A percentile compares a stretch with the other conserved stretches of the same genome.
These are phyloP conservation scores for Leishmania gerbilli DNA, from an alignment of 208 protist species.

Conservation along the genomic window DNA sequence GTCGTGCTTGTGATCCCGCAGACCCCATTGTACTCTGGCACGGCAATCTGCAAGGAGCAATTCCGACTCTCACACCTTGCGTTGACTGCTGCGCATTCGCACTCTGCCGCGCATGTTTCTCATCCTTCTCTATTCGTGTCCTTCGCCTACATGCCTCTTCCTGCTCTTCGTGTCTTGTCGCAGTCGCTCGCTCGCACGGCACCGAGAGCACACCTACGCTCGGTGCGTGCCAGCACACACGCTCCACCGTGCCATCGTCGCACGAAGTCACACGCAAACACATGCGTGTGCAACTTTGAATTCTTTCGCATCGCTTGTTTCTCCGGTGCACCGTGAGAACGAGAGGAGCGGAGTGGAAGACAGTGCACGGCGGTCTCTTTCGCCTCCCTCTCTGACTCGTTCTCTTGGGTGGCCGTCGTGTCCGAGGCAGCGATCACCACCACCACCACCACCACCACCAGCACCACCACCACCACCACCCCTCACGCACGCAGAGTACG, in stretches of 20 bases:
- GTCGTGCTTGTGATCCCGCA: not conserved
- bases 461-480: too few species aligned
- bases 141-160: not conserved
- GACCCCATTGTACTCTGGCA: not conserved
- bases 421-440: not conserved
- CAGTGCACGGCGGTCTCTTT: too few species aligned
- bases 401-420: not conserved
- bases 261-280: not conserved
- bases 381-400: not conserved
- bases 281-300: not conserved
- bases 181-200: not conserved
- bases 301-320: not conserved
- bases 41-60: not conserved
- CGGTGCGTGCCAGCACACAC: not conserved
- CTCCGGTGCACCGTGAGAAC: not conserved
- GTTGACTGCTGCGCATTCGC: not conserved
- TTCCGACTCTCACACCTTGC: not conserved
- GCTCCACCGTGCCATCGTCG: not conserved
- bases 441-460: too few species aligned
- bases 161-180: not conserved
- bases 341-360: too few species aligned
- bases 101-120: not conserved
- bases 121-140: conserved; percentile 2
- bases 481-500: too few species aligned
- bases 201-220: not conserved